Evolutionary conservation across 139 green algal species (phyloP), one percentile per base, ranked within the genome.

Genomic region (Gonium pectorale): DNA sequence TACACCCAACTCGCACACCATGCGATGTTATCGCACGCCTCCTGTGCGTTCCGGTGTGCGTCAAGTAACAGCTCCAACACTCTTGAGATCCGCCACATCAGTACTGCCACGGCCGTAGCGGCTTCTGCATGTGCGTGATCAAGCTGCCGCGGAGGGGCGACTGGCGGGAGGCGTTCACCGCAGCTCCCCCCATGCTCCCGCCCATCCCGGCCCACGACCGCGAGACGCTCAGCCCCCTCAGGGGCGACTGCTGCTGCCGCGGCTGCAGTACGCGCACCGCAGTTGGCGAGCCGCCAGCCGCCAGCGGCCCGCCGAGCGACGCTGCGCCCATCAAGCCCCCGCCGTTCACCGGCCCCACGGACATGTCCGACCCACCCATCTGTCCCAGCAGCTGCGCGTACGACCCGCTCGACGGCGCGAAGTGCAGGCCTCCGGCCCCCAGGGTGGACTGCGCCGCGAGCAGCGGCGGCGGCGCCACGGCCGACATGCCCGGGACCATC

Each of bases 401-500:
- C n/a, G 60, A 71, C 17, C 26, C 40, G 17, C 59, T 72, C 2
- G 37, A 19, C 24, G 5, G 6, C 37, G 3, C 21, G 54, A 62
- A 77, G 43, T 5, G 13, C 73, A 63, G 52, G 38, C 3, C 3
- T 3, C 24, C 24, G 68, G 27, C 44, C 8, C 44, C 44, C 27
- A 26, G 24, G 26, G 69, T 27, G 0, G 69, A 29, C 33, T 64
- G 70, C 70, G 33, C 15, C 46, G 46, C 46, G 13, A 24, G 46
- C 46, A 49, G 46, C 44, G 8, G 68, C n/a, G 68, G 11, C 2
- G 35, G 27, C 31, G 43, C 44, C n/a, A 68, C 35, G 21, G 72
- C n/a, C n/a, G n/a, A 27, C 75, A 71, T 66, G 31, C 75, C 75
- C n/a, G 75, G 75, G 5, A 82, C 38, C 59, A 82, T n/a, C 6